Base-by-base conservation (phyloP, 805 yeast species). In the Ogataea pini region DNA sequence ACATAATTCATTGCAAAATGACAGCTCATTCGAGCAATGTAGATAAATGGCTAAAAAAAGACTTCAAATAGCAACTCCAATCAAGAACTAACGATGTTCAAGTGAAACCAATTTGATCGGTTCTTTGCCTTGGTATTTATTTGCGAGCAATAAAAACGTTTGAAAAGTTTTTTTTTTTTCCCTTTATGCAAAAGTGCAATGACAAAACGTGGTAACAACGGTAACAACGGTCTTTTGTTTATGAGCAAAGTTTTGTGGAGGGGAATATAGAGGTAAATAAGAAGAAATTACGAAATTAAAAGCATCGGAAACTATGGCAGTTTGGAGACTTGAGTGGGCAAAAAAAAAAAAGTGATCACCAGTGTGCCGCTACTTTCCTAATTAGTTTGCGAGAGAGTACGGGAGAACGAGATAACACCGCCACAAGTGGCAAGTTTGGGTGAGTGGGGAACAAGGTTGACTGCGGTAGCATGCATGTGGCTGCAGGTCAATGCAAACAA, bases 191-290 rank as follows among this genome's bases (percentile, higher is more conserved):
- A 31, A 16, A 24, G 24, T 27, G 24, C 13, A n/a, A n/a, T n/a
- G n/a, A n/a, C n/a, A n/a, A 25, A 27, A 39, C 42, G 42, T 39
- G 42, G 42, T 39, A 39, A 39, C 42, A 39, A 39, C 42, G 42
- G 42, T 38, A 25, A 27, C 32, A 39, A 39, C 42, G 42, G 16
- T 39, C 25, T 27, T 39, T 39, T 39, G 33, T 17, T 19, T 14
- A 16, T 17, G 14, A 27, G 27, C 13, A 13, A 39, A 39, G 16
- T 4, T 39, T 27, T 18, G 34, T 25, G n/a, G 42, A 28, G 34
- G 42, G 42, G 42, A 17, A n/a, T 14, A 38, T 7, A 17, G 25
- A 4, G 32, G 24, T 13, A 34, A 12, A 34, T 4, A 10, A 14
- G 24, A 34, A 34, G 25, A 39, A 8, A 20, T 10, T 38, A 31